Evolutionary conservation across 2,329 filamentous ascomycete species (phyloP), one percentile per base, ranked within the genome.

Genomic region (Fusarium equiseti): DNA sequence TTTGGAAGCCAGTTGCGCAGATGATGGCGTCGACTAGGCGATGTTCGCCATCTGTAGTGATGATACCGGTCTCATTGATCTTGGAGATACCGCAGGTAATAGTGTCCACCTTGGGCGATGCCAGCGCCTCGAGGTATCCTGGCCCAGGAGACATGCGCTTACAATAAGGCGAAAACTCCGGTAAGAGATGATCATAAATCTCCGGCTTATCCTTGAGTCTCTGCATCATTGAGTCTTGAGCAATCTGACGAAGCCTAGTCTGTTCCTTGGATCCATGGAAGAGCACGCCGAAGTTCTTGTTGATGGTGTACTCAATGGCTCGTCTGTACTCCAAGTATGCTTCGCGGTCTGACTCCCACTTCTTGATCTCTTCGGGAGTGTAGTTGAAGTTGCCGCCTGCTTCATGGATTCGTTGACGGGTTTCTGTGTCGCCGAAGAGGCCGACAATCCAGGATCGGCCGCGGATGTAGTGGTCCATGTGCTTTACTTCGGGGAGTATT

Each of bases 381-480:
- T 65, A 65, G 9, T 59, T 22, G 4, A 65, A 65, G 38, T 65
- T 65, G 0, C 62, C 62, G 1, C 62, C 62, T 6, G 62, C 60
- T 18, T 65, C 38, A 4, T 35, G 31, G 11, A 65, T 65, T 3
- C 62, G 45, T 12, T 59, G 24, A 3, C 61, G 57, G 1, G 61
- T 65, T 4, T 65, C 29, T 6, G 40, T 32, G 18, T 65, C 62
- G 4, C 61, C 62, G 1, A 65, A 65, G 3, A 65, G 62, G 0
- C 62, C 62, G 3, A 59, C 52, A 0, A 65, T 65, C 62, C 62
- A 65, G 2, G 62, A 65, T 2, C 40, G 46, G 0, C 62, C 60
- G 1, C 62, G 62, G 5, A 65, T 40, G 18, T 65, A 65, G 20
- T 65, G 62, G 27, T 65, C 60, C 62, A 65, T 65, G 12, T 65